Conservation (phyloP, 495 filamentous ascomycete species). For the Penicillium soppii region DNA sequence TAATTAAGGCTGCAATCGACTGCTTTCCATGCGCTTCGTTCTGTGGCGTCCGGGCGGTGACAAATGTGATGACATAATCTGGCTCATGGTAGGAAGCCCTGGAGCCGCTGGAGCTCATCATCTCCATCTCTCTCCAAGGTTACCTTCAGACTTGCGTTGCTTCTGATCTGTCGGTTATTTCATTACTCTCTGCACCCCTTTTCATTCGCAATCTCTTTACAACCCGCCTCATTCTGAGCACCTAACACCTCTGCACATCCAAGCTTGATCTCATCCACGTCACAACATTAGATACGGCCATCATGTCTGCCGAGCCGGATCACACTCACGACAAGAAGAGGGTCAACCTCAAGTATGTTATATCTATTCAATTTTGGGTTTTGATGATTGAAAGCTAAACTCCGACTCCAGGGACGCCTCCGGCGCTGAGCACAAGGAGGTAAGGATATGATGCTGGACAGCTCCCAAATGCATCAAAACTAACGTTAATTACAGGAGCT, state of each 20-base stretch:
- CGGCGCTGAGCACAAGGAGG: constrained; percentile 82
- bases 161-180: constrained; percentile 20
- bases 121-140: constrained; percentile 22
- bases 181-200: constrained; percentile 14
- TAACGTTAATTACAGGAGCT: constrained; percentile 61
- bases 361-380: not conserved
- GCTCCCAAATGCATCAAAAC: constrained; percentile 14
- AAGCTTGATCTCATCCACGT: constrained; percentile 27
- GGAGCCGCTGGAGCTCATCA: too few relatives aligned
- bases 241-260: constrained; percentile 12
- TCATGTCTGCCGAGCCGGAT: constrained; percentile 60
- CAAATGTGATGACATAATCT: constrained; percentile 28
- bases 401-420: constrained; percentile 71
- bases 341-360: constrained; percentile 82
- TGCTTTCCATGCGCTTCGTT: constrained; percentile 44
- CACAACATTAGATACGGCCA: constrained; percentile 27
- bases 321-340: constrained; percentile 76
- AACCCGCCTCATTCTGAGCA: constrained; percentile 15
- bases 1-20: constrained; percentile 33
- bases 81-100: constrained; percentile 32
- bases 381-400: constrained; percentile 35
- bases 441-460: constrained; percentile 41
- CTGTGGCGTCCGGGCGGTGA: too few relatives aligned
- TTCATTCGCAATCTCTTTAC: constrained; percentile 1
- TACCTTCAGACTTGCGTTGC: constrained; percentile 17